phyloP scores from a whole-genome alignment of 176 grass and related monocot species.

The Hordeum vulgare region DNA sequence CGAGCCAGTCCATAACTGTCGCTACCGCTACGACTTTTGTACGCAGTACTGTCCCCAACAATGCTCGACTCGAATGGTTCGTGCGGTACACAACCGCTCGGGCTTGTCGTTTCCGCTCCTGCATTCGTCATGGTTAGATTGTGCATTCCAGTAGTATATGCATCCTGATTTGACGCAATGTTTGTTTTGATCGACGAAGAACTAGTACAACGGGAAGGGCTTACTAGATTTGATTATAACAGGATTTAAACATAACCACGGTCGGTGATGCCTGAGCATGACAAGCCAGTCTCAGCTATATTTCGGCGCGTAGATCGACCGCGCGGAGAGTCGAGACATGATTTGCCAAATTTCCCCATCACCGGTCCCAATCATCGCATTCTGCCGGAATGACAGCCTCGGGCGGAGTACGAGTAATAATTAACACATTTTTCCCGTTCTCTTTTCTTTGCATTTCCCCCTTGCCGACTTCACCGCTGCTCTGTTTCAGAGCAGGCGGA shows the following conservation, averaged over 20 bases:
- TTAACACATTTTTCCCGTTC: neutral
- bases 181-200: neutral
- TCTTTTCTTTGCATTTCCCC: neutral
- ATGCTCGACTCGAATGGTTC: neutral
- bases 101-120: neutral
- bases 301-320: neutral
- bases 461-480: neutral
- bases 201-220: neutral
- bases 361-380: neutral
- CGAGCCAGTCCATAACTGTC: neutral
- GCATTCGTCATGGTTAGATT: neutral
- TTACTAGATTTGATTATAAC: neutral
- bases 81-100: neutral
- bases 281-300: neutral
- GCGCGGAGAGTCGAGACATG: neutral
- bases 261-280: neutral
- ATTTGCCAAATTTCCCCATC: neutral
- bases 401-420: neutral
- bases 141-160: neutral
- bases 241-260: neutral
- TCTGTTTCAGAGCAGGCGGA: constrained; percentile 30
- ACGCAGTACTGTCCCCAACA: neutral
- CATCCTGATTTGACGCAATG: neutral
- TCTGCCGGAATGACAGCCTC: neutral
- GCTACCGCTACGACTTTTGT: neutral